A percentile compares a stretch with the other conserved stretches of the same genome.
These are phyloP conservation scores for Mycosphaerelloides madeirae DNA, from an alignment of 2,329 filamentous ascomycete species.

Conservation along the genomic window DNA sequence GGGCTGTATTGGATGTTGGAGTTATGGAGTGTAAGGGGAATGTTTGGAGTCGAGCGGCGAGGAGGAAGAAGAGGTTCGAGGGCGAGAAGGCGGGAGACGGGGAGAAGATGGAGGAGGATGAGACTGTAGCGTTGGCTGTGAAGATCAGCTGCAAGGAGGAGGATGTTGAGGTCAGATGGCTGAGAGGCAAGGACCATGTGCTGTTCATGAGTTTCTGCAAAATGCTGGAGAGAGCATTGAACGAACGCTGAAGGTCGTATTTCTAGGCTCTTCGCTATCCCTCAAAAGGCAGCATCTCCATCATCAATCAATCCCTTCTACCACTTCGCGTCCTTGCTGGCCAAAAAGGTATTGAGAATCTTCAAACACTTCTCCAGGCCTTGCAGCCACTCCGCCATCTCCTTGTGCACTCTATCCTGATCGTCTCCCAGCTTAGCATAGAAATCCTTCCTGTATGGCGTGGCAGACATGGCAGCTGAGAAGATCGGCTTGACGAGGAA, in stretches of 20 bases:
- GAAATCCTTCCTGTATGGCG: slow-evolving; percentile 90
- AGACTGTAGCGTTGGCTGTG: slow-evolving; percentile 37
- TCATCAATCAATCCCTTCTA: slow-evolving; percentile 13
- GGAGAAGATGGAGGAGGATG: slow-evolving; percentile 20
- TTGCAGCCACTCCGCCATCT: slow-evolving; percentile 67
- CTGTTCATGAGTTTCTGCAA: slow-evolving; percentile 86
- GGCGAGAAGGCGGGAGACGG: slow-evolving; percentile 14
- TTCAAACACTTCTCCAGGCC: slow-evolving; percentile 70
- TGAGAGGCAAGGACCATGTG: slow-evolving; percentile 66
- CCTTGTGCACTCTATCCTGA: slow-evolving; percentile 55
- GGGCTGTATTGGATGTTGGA: slow-evolving; percentile 50
- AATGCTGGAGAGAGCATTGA: slow-evolving; percentile 56
- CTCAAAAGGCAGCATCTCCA: too few species aligned
- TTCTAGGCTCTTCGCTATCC: too few species aligned
- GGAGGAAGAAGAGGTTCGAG: slow-evolving; percentile 51
- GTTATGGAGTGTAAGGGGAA: slow-evolving; percentile 62
- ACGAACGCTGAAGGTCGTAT: neutral
- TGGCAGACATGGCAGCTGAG: slow-evolving; percentile 85
- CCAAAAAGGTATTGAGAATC: slow-evolving; percentile 67
- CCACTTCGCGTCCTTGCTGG: slow-evolving; percentile 45
- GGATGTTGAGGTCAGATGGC: slow-evolving; percentile 57
- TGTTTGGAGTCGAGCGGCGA: slow-evolving; percentile 73
- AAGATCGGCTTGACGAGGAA: slow-evolving; percentile 90
- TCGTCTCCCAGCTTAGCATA: slow-evolving; percentile 78
- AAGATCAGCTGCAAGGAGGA: slow-evolving; percentile 36